Percentiles rank a stretch among this genome's conserved stretches.
Evolutionary conservation across 75 land plant genomes (phyloP).

Genomic region (Cunninghamia lanceolata): DNA sequence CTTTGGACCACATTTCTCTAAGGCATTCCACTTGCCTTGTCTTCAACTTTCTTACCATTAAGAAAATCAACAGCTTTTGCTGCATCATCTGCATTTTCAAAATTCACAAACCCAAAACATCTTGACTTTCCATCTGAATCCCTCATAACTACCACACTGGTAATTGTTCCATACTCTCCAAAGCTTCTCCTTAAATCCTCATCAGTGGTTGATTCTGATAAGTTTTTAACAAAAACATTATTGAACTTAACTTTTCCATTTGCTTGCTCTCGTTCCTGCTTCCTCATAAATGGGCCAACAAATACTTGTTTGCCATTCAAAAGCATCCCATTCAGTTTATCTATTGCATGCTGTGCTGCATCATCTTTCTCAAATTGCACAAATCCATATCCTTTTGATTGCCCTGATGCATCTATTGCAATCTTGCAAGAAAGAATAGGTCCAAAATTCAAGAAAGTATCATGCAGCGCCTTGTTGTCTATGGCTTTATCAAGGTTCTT

Average conservation of each 20-base stretch:
- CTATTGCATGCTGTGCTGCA: constrained; percentile 74
- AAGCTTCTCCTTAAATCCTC: constrained; percentile 70
- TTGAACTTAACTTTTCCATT: constrained; percentile 52
- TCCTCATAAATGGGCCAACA: constrained; percentile 88
- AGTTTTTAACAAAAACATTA: constrained; percentile 83
- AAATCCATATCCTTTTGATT: constrained; percentile 88
- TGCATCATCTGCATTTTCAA: constrained; percentile 89
- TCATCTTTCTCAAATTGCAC: constrained; percentile 88
- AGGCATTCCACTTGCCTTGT: too few relatives aligned
- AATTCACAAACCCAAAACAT: constrained; percentile 92
- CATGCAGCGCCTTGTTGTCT: constrained; percentile 80
- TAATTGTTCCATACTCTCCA: constrained; percentile 68
- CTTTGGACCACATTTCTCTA: too few relatives aligned
- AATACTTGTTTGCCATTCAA: constrained; percentile 80
- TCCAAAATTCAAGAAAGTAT: constrained; percentile 77
- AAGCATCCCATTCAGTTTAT: constrained; percentile 86
- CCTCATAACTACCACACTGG: constrained; percentile 90
- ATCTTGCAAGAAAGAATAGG: constrained; percentile 85
- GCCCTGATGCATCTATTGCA: constrained; percentile 71
- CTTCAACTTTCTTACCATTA: constrained; percentile 77
- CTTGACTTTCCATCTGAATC: constrained; percentile 83
- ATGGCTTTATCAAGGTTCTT: constrained; percentile 81
- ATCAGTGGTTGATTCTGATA: constrained; percentile 60
- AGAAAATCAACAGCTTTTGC: constrained; percentile 70
- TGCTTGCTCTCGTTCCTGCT: constrained; percentile 68